Conservation (phyloP, 441 rosid genomes). For the Pelargonium cotyledonis region DNA sequence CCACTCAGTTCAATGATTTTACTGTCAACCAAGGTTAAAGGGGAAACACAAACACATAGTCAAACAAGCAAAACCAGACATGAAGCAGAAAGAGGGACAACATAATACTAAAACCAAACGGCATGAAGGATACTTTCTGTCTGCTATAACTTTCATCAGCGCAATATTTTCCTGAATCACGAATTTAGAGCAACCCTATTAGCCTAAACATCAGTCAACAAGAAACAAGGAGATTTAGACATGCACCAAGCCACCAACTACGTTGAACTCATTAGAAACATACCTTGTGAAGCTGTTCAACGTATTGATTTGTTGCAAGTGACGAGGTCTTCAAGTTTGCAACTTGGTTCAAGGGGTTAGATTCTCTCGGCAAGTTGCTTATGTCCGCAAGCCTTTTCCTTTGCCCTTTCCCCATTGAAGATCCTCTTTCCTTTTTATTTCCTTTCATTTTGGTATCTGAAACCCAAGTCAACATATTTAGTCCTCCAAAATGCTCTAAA, state of each 20-base stretch:
- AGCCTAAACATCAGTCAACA: constrained; percentile 5
- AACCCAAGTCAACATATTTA: constrained; percentile 15
- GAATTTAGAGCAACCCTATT: constrained; percentile 13
- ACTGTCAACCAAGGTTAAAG: constrained; percentile 30
- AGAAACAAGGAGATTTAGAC: neutral
- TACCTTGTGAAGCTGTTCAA: constrained; percentile 50
- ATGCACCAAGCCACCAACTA: neutral
- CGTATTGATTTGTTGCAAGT: constrained; percentile 25
- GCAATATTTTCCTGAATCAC: constrained; percentile 47
- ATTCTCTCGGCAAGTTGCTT: constrained; percentile 40
- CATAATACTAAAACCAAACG: neutral
- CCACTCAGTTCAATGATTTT: constrained; percentile 47
- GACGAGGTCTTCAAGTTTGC: constrained; percentile 24
- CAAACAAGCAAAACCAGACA: constrained; percentile 12
- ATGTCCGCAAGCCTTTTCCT: constrained; percentile 52
- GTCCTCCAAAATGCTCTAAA: constrained; percentile 14
- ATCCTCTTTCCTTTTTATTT: constrained; percentile 24
- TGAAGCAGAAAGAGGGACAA: neutral
- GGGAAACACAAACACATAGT: constrained; percentile 14
- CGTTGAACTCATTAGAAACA: neutral
- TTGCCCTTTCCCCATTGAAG: constrained; percentile 22
- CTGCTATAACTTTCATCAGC: constrained; percentile 40
- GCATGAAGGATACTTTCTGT: constrained; percentile 44
- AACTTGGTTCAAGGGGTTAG: constrained; percentile 22
- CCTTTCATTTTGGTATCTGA: constrained; percentile 26